Base-by-base conservation (phyloP, 176 grass and related monocot species). In the Triticum turgidum region DNA sequence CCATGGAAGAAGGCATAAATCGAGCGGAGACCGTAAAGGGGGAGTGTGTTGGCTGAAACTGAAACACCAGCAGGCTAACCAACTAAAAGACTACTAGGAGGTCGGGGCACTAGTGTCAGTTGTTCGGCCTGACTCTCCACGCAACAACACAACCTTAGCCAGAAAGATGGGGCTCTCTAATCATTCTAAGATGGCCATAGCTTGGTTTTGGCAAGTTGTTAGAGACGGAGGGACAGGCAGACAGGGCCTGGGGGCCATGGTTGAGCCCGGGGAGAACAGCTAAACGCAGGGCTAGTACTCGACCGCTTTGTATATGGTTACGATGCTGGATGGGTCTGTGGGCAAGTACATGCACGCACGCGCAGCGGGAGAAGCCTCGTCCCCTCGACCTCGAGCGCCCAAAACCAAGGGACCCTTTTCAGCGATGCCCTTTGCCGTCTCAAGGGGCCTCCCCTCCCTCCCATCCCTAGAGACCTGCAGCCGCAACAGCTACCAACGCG, bases 401-500 rank as follows among this genome's bases (percentile, higher is more conserved):
- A 81, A 81, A 81, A 70, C 63, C 11, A 76, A 81, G 59, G 77
- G 59, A 52, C 56, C 18, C 56, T 59, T 59, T 59, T 21, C 24
- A 86, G 84, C 42, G 85, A 49, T 69, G 88, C 69, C 69, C 24
- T 47, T 67, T 54, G 82, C 80, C 86, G 21, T 37, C 49, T 58
- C 61, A 66, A 18, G 51, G 51, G 49, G 49, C 49, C 49, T 52
- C 11, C 11, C 13, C 42, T 44, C 42, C 42, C 42, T 44, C 42
- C 42, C 42, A 10, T 44, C 42, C 37, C 88, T 82, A 41, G 79
- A 76, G 68, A 81, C 49, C 77, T 18, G 82, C 80, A 85, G 68
- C 85, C 47, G 85, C 81, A 84, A 69, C 89, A 54, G 24, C 89
- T 81, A 87, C 89, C 85, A 63, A 87, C 52, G 84, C 79, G 5